Evolutionary conservation across 2,329 filamentous ascomycete species (phyloP).

Genomic region (Fusarium sambucinum): DNA sequence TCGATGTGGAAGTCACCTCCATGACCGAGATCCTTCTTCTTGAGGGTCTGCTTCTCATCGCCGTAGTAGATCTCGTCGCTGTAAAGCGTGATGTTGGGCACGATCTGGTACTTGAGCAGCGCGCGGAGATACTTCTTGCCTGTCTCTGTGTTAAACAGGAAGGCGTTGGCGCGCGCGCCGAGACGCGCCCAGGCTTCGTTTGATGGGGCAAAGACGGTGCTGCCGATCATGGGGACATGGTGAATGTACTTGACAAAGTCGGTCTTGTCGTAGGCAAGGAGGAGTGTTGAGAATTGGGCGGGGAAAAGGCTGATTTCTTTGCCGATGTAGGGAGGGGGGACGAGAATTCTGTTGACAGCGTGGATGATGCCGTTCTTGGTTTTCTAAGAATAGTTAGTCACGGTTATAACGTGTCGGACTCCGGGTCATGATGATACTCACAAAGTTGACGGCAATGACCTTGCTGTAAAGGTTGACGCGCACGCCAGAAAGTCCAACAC

Average conservation of each 20-base stretch:
- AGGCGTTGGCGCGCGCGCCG: constrained; percentile 77
- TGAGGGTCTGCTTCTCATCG: constrained; percentile 40
- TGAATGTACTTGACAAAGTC: constrained; percentile 73
- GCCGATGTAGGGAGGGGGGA: constrained; percentile 77
- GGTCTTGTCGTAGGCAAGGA: constrained; percentile 80
- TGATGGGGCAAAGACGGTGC: constrained; percentile 83
- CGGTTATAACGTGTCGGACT: no score
- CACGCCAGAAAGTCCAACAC: constrained; percentile 71
- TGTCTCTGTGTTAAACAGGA: constrained; percentile 81
- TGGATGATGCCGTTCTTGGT: constrained; percentile 87
- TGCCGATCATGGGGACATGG: constrained; percentile 67
- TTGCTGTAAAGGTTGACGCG: constrained; percentile 82
- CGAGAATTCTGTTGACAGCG: constrained; percentile 77
- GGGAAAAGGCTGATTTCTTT: constrained; percentile 73
- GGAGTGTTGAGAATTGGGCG: constrained; percentile 80
- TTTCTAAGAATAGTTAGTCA: constrained; percentile 57
- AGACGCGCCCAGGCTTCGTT: constrained; percentile 85
- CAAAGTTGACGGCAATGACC: constrained; percentile 77
- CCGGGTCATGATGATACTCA: no score
- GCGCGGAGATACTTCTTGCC: constrained; percentile 83
- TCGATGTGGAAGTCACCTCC: constrained; percentile 68
- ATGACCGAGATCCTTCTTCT: constrained; percentile 36
- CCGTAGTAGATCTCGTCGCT: constrained; percentile 81
- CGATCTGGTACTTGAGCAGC: constrained; percentile 82
- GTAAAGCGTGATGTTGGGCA: constrained; percentile 81